Percentiles rank a stretch among this genome's conserved stretches.
These are phyloP conservation scores for Cercospora sp. DNA, from an alignment of 2,329 filamentous ascomycete genomes.

Conservation along the genomic window DNA sequence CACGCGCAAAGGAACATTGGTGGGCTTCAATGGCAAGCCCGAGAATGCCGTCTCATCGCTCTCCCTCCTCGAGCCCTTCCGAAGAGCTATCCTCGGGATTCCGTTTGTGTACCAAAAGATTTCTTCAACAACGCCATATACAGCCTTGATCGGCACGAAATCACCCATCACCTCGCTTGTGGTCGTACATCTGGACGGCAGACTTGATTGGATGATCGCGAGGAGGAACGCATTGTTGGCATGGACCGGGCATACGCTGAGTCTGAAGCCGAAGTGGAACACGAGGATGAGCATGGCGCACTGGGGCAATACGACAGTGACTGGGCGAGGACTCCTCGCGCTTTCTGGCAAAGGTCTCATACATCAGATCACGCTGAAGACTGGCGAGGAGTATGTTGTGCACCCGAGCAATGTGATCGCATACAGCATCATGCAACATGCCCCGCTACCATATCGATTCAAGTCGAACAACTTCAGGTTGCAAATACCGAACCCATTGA, in stretches of 20 bases:
- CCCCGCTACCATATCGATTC: conserved; percentile 83
- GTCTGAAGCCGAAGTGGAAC: conserved; percentile 73
- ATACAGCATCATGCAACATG: conserved; percentile 73
- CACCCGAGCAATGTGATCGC: conserved; percentile 90
- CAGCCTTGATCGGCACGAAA: conserved; percentile 83
- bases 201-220: conserved; percentile 90
- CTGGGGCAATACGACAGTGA: conserved; percentile 89
- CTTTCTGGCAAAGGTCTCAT: conserved; percentile 85
- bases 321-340: conserved; percentile 82
- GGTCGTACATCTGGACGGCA: conserved; percentile 86
- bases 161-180: conserved; percentile 83
- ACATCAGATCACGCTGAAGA: conserved; percentile 77
- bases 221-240: conserved; percentile 88
- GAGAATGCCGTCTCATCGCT: conserved; percentile 92
- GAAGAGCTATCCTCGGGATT: conserved; percentile 76
- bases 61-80: conserved; percentile 80
- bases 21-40: conserved; percentile 84
- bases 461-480: conserved; percentile 73
- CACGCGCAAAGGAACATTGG: conserved; percentile 85
- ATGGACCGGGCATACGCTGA: conserved; percentile 89
- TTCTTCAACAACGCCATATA: conserved; percentile 82
- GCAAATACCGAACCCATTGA: conserved; percentile 70
- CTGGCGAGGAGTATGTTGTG: conserved; percentile 85
- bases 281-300: conserved; percentile 73
- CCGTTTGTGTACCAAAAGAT: conserved; percentile 94